phyloP scores from a whole-genome alignment of 2,329 filamentous ascomycete genomes.

The Clarireedia hainanense region DNA sequence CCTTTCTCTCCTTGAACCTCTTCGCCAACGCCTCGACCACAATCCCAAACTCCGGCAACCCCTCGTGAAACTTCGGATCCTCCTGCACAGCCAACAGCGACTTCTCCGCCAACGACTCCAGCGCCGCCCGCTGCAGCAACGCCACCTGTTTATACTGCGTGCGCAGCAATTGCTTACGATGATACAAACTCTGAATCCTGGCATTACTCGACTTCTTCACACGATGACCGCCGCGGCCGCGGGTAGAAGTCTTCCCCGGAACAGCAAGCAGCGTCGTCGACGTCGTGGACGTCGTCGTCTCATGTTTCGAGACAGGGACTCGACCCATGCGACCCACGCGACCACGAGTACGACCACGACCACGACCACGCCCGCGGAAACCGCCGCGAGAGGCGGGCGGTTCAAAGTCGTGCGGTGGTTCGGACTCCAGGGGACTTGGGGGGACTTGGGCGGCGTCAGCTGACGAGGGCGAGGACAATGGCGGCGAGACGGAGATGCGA shows the following conservation, averaged over 20 bases:
- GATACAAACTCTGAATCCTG: slow-evolving; percentile 24
- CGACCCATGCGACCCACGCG: slow-evolving; percentile 10
- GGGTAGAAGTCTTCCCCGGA: slow-evolving; percentile 10
- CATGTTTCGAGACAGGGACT: neutral
- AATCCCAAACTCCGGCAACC: slow-evolving; percentile 22
- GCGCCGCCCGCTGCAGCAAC: slow-evolving; percentile 18
- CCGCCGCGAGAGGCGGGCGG: slow-evolving; percentile 9
- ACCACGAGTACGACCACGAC: slow-evolving; percentile 18
- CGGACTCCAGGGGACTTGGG: slow-evolving; percentile 1
- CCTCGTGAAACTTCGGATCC: slow-evolving; percentile 23
- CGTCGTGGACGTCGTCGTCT: neutral
- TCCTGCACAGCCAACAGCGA: slow-evolving; percentile 18
- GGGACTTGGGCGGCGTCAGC: slow-evolving; percentile 5
- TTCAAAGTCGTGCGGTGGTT: slow-evolving; percentile 3
- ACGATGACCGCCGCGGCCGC: slow-evolving; percentile 21
- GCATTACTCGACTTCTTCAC: slow-evolving; percentile 24
- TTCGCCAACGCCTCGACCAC: slow-evolving; percentile 17
- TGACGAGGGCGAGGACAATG: slow-evolving; percentile 7
- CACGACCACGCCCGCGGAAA: slow-evolving; percentile 20
- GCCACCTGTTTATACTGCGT: slow-evolving; percentile 23
- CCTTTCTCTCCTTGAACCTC: slow-evolving; percentile 11
- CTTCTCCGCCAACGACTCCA: slow-evolving; percentile 24
- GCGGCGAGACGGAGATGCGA: slow-evolving; percentile 3
- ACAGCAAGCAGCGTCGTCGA: too few relatives aligned
- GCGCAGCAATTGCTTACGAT: slow-evolving; percentile 23